Percentiles rank a stretch among this genome's conserved stretches.
Conservation (phyloP, 495 filamentous ascomycete genomes). For the Cladorrhinum samala region DNA sequence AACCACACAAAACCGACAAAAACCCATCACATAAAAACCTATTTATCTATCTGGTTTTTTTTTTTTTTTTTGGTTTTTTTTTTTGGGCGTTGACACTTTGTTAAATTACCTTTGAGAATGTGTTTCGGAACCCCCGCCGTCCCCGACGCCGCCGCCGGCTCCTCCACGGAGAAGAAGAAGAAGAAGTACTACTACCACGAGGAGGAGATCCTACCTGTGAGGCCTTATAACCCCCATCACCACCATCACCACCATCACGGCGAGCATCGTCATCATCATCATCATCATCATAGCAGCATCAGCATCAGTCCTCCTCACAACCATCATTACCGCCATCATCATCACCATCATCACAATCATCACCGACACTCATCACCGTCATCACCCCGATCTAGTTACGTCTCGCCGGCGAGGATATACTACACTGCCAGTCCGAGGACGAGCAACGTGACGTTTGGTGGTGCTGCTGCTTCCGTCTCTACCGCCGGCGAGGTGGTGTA, state of each 20-base stretch:
- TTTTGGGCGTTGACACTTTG: not conserved
- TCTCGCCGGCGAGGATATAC: slow-evolving; percentile 1
- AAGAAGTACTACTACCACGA: slow-evolving; percentile 46
- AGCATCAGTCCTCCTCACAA: slow-evolving; percentile 12
- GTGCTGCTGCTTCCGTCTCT: slow-evolving; percentile 7
- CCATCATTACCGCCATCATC: slow-evolving; percentile 2
- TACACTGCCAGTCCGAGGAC: slow-evolving; percentile 24
- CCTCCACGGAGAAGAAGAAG: no score
- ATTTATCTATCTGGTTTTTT: not conserved
- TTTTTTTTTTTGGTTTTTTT: not conserved
- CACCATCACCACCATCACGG: slow-evolving; percentile 31
- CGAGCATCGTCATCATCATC: no score
- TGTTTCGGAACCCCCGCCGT: slow-evolving; percentile 34
- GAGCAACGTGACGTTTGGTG: slow-evolving; percentile 28
- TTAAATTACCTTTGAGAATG: no score
- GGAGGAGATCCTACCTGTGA: slow-evolving; percentile 38
- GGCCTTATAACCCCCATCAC: slow-evolving; percentile 25
- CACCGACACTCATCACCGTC: slow-evolving; percentile 4
- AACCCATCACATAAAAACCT: not conserved
- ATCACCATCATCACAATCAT: slow-evolving; percentile 5
- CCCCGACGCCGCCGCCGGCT: no score
- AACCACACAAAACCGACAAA: no score
- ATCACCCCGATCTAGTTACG: not conserved
- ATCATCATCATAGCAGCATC: not conserved
- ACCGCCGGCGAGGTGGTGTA: not conserved